Conservation (phyloP, 331 rosid genomes). For the Arachis monticola region DNA sequence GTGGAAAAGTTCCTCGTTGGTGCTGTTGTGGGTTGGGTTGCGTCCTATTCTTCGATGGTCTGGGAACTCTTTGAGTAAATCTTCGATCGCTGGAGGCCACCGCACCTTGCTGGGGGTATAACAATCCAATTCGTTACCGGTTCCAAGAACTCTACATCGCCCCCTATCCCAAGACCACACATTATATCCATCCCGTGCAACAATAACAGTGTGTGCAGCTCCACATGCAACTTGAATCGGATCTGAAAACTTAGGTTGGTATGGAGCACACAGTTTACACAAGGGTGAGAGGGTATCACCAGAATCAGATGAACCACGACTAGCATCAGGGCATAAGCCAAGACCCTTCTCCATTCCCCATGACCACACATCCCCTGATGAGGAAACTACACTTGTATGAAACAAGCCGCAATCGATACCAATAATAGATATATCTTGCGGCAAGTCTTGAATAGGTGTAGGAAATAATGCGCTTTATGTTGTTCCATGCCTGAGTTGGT, state of each 20-base stretch:
- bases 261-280: no score
- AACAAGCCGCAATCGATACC: no score
- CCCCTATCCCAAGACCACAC: conserved; percentile 98
- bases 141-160: conserved; percentile 86
- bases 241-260: conserved; percentile 12
- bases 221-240: conserved; percentile 84
- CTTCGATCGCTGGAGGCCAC: conserved; percentile 73
- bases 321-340: no score
- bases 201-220: conserved; percentile 87
- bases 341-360: no score
- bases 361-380: no score
- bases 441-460: conserved; percentile 66
- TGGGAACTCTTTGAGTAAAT: conserved; percentile 36
- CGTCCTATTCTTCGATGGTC: no score
- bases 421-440: neutral
- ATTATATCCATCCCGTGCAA: conserved; percentile 66
- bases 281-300: no score
- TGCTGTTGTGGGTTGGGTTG: no score
- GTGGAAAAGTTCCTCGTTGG: no score
- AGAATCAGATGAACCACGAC: no score
- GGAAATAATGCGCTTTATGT: conserved; percentile 63
- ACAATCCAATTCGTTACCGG: conserved; percentile 62
- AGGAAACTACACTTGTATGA: no score
- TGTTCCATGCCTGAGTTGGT: conserved; percentile 94
- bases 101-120: conserved; percentile 57